These are phyloP conservation scores for Theobroma grandiflorum DNA, from an alignment of 441 rosid species.

Conservation along the genomic window DNA sequence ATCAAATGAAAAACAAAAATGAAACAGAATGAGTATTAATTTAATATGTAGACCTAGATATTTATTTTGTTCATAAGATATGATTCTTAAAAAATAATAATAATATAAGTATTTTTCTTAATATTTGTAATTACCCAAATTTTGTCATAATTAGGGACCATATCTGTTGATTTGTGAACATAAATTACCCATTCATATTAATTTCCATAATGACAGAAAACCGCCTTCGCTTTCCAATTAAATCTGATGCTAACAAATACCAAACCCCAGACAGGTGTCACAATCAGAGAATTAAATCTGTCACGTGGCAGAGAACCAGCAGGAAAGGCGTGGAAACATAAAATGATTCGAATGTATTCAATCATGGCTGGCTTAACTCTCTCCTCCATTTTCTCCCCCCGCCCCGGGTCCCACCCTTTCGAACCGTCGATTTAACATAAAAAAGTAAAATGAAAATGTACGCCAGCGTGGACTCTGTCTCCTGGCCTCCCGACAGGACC, in stretches of 20 bases:
- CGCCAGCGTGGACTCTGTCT: slow-evolving; percentile 29
- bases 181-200: no score
- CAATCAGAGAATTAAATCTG: not conserved
- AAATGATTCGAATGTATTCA: slow-evolving; percentile 14
- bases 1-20: no score
- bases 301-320: slow-evolving; percentile 31
- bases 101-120: no score
- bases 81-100: no score
- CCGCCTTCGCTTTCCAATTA: not conserved
- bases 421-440: not conserved
- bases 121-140: no score
- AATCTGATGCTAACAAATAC: not conserved
- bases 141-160: no score
- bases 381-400: not conserved
- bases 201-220: not conserved
- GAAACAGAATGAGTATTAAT: no score
- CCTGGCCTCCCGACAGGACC: slow-evolving; percentile 30
- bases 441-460: not conserved
- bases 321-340: slow-evolving; percentile 26
- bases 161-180: no score
- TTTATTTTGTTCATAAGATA: no score
- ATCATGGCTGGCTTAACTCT: not conserved
- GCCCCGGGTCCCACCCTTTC: slow-evolving; percentile 37
- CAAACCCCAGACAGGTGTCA: not conserved
- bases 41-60: no score